Evolutionary conservation across 140 eudicot species (phyloP).

Genomic region (Oenanthe javanica): DNA sequence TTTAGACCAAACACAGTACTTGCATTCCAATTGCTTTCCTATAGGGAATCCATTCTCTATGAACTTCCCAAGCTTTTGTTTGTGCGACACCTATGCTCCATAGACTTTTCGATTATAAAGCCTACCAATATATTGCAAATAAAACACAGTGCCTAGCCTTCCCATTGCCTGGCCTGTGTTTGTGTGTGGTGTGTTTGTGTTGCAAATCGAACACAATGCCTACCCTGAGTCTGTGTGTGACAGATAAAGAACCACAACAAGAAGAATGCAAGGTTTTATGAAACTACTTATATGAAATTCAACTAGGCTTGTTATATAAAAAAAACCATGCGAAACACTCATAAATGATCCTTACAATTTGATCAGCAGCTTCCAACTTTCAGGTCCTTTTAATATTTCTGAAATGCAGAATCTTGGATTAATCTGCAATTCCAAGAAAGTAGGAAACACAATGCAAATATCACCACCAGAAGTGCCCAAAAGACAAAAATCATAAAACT

Average conservation of each 20-base stretch:
- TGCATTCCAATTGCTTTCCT: background rate
- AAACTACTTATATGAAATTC: background rate
- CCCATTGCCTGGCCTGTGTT: background rate
- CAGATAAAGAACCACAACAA: background rate
- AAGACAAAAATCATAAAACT: background rate
- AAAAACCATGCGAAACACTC: background rate
- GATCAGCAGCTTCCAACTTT: background rate
- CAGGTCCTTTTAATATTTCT: background rate
- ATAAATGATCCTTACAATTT: slow-evolving; percentile 1
- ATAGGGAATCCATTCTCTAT: background rate
- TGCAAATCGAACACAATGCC: too few relatives aligned
- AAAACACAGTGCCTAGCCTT: background rate
- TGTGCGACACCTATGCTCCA: background rate
- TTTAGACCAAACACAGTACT: background rate
- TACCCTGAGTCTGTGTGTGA: background rate
- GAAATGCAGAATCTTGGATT: background rate
- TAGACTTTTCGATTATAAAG: background rate
- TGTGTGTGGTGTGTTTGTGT: background rate
- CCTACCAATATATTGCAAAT: background rate
- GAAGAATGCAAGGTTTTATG: background rate
- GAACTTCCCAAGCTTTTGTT: background rate
- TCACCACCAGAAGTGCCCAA: background rate
- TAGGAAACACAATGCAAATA: background rate
- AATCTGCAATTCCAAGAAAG: too few relatives aligned
- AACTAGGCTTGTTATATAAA: background rate